These are phyloP conservation scores for Miscanthus lutarioriparius DNA, from an alignment of 176 grass and related monocot genomes.

Conservation along the genomic window DNA sequence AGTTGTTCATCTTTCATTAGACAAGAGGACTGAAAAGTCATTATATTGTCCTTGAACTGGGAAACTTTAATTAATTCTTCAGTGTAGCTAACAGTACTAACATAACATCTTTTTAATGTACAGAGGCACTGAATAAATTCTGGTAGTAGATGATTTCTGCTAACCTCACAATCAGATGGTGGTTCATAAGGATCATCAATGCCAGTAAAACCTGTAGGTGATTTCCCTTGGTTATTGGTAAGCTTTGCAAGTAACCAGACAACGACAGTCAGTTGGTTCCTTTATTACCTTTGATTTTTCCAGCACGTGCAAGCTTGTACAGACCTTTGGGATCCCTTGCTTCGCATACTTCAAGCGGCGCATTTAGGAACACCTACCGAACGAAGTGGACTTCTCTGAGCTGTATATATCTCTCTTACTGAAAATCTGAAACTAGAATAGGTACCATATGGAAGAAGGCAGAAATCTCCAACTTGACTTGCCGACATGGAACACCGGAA, in stretches of 20 bases:
- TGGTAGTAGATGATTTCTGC: neutral
- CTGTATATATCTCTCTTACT: neutral
- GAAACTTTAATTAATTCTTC: neutral
- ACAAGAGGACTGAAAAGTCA: neutral
- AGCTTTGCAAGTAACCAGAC: neutral
- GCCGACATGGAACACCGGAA: neutral
- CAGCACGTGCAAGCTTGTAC: conserved; percentile 85
- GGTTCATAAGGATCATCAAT: conserved; percentile 91
- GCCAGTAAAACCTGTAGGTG: conserved; percentile 70
- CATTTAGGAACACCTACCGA: conserved; percentile 77
- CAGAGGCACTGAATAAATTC: neutral
- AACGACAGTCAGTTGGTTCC: neutral
- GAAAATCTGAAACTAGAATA: neutral
- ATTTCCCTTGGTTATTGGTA: neutral
- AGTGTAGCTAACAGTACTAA: neutral
- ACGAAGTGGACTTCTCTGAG: neutral
- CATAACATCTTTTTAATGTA: neutral
- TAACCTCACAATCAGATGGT: conserved; percentile 79
- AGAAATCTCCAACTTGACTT: neutral
- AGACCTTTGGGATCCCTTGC: conserved; percentile 86
- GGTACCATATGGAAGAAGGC: neutral
- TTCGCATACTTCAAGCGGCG: conserved; percentile 78
- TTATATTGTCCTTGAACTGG: neutral
- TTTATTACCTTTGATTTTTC: conserved; percentile 86
- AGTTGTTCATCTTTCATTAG: neutral